phyloP scores from a whole-genome alignment of 2,329 filamentous ascomycete species.

The Trichoderma sp. region DNA sequence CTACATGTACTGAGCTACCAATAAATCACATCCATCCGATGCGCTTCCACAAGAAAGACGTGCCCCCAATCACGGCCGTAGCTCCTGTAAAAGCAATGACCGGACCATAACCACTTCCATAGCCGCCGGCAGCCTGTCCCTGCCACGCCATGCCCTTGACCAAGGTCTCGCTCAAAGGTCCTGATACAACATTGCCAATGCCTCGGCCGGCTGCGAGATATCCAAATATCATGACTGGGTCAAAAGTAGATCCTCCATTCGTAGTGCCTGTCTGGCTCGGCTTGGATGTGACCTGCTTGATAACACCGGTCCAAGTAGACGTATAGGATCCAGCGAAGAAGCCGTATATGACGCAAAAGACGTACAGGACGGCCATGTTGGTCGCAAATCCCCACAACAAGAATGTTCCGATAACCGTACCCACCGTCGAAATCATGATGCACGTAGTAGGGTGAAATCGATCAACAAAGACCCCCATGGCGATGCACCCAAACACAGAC shows the following conservation, averaged over 20 bases:
- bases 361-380: conserved; percentile 47
- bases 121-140: conserved; percentile 32
- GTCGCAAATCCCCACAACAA: conserved; percentile 57
- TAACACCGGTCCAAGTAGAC: conserved; percentile 55
- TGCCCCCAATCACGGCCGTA: conserved; percentile 32
- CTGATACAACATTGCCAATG: conserved; percentile 57
- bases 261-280: background rate
- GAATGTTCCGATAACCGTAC: conserved; percentile 52
- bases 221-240: conserved; percentile 56
- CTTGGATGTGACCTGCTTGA: conserved; percentile 35
- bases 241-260: conserved; percentile 29
- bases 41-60: conserved; percentile 31
- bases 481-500: conserved; percentile 52
- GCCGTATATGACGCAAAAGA: conserved; percentile 58
- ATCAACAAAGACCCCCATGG: conserved; percentile 54
- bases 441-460: conserved; percentile 47
- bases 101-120: conserved; percentile 35
- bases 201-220: conserved; percentile 58
- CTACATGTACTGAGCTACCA: conserved; percentile 22
- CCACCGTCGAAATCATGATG: conserved; percentile 51
- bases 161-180: conserved; percentile 54
- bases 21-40: conserved; percentile 33
- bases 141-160: conserved; percentile 45
- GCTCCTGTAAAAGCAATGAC: conserved; percentile 36
- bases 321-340: conserved; percentile 61